Evolutionary conservation across 768 basidiomycete species (phyloP), one percentile per base, ranked within the genome.

Genomic region (Lentinula sp.): DNA sequence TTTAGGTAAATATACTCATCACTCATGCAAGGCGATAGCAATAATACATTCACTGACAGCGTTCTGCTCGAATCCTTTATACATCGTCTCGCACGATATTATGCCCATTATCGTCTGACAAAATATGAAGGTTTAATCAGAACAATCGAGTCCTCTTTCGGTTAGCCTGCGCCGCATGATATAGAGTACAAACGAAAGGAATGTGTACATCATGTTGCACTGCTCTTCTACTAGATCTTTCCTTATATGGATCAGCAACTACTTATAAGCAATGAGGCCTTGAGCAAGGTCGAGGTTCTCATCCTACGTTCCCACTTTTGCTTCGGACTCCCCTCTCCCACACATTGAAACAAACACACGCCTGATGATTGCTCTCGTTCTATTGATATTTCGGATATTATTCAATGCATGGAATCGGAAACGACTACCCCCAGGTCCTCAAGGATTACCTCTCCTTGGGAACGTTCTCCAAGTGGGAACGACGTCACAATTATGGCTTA

Each of bases 391-490:
- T 11, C 21, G 46, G 13, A 48, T 48, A 23, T 21, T 11, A 10
- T 5, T 18, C 11, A 8, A 23, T 13, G 18, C 21, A n/a, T 23
- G 21, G 46, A 48, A 18, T 10, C 9, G n/a, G 31, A 51, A 55
- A 56, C 61, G 66, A 9, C 61, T 74, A 0, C 71, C 70, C 37
- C 73, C 73, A 0, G 74, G 74, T 9, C 74, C 75, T 0, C 59
- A 39, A 7, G 70, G 68, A 11, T 67, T 76, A 45, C 74, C 74
- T 21, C n/a, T 74, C n/a, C 28, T 74, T 0, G 74, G 73, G 5
- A 75, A 65, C 43, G 37, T 70, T 13, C 60, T 66, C n/a, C 59
- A 66, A 48, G 62, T 60, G 16, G 21, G 9, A 16, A 10, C 32
- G 8, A 16, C 35, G 4, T 10, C 48, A 1, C 45, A 23, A 16